Evolutionary conservation across 441 rosid species (phyloP), one percentile per base, ranked within the genome.

Genomic region (Corymbia citriodora): DNA sequence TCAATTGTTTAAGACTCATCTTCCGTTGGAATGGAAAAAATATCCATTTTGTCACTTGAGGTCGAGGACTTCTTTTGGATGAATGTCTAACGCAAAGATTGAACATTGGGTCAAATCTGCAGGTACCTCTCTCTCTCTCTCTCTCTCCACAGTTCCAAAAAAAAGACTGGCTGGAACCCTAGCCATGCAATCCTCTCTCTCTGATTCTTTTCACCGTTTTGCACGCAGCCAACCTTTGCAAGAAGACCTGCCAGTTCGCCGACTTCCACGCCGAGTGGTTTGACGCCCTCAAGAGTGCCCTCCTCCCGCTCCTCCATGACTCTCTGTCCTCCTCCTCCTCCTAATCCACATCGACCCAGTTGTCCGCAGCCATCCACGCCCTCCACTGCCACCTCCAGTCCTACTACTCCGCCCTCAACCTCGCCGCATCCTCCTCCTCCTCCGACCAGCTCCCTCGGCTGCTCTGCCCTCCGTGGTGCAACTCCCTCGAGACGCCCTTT

Each of bases 391-490:
- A 95, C 91, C 93, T 96, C 89, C 92, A 95, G 87, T 94, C 95
- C 68, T 91, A 94, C 90, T 97, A 96, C 93, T 94, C 96, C 91
- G 89, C 96, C 90, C 96, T 97, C 88, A 99, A 97, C 92, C 94
- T 92, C 45, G 96, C 96, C 49, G 96, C 97, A 17, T 55, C 68
- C 70, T 87, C 70, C 87, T 89, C 70, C 88, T 89, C 94, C 45
- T 40, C 45, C 40, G 92, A 93, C 55, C 92, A 94, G 82, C 93
- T 96, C 63, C 94, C 98, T 53, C 90, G 92, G 87, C 95, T 97
- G 52, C 97, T 97, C 91, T 94, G 89, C 95, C 96, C 98, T 8
- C 92, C 97, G 12, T 96, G 97, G 99, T 94, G 96, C 40, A 95
- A 93, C 93, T 90, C 96, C 11, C 94, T 96, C n/a, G n/a, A n/a